Percentiles rank a stretch among this genome's conserved stretches.
phyloP scores from a whole-genome alignment of 2,329 filamentous ascomycete genomes.

The Neopestalotiopsis sp. region DNA sequence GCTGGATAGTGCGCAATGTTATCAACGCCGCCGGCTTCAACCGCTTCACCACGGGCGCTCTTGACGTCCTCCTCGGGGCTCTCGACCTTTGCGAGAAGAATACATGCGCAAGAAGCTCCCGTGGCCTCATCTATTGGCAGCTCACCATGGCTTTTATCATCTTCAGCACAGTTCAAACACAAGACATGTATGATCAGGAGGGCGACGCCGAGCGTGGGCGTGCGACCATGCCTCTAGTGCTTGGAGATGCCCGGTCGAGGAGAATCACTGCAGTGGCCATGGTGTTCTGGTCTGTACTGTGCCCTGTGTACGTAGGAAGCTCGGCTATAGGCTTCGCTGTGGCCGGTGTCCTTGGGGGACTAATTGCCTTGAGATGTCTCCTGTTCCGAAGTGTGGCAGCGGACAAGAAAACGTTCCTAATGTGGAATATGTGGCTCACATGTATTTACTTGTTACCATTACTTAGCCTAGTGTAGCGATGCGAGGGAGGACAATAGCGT shows the following conservation, averaged over 20 bases:
- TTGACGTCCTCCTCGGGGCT: constrained; percentile 15
- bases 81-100: constrained; percentile 18
- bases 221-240: constrained; percentile 31
- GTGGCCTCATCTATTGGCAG: constrained; percentile 31
- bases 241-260: constrained; percentile 32
- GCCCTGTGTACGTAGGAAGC: neutral
- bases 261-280: constrained; percentile 29
- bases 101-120: neutral
- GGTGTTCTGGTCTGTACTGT: constrained; percentile 26
- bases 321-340: neutral
- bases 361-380: neutral
- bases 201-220: constrained; percentile 35
- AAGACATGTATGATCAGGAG: constrained; percentile 42
- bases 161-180: constrained; percentile 41
- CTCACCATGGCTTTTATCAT: constrained; percentile 35
- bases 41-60: constrained; percentile 17
- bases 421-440: constrained; percentile 17
- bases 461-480: neutral
- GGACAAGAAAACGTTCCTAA: constrained; percentile 18
- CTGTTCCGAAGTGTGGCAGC: constrained; percentile 1
- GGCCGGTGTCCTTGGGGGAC: constrained; percentile 1
- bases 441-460: neutral
- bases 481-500: neutral
- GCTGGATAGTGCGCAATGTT: constrained; percentile 14
- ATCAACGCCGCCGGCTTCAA: constrained; percentile 20